phyloP scores from a whole-genome alignment of 75 land plant species.

The Picea sitchensis region DNA sequence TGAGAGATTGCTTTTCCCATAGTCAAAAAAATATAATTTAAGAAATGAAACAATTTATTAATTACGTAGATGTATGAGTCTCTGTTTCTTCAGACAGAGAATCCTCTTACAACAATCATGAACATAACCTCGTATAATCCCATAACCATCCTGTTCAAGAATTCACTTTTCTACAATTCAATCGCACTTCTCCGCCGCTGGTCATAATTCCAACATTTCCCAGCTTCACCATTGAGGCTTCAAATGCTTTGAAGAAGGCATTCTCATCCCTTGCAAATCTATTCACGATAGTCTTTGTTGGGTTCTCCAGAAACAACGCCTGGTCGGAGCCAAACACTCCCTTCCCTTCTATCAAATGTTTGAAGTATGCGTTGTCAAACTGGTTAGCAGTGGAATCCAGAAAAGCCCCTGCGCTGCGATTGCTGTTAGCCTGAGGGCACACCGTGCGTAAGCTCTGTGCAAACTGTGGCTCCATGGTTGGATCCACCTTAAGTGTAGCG shows the following conservation, averaged over 20 bases:
- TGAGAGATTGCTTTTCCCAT: too few species aligned
- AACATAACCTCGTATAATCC: too few species aligned
- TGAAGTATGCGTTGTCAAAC: slow-evolving; percentile 65
- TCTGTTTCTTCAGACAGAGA: too few species aligned
- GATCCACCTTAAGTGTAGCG: not conserved
- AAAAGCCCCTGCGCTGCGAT: slow-evolving; percentile 19
- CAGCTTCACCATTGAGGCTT: slow-evolving; percentile 56
- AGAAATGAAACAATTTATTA: too few species aligned
- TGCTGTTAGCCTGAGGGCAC: slow-evolving; percentile 7
- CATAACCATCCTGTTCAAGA: too few species aligned
- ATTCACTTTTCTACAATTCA: too few species aligned
- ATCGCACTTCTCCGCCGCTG: too few species aligned
- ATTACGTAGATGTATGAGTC: too few species aligned
- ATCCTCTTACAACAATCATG: too few species aligned
- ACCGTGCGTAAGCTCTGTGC: slow-evolving; percentile 1
- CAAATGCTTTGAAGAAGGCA: slow-evolving; percentile 41
- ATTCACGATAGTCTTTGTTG: too few species aligned
- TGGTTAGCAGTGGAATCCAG: slow-evolving; percentile 37
- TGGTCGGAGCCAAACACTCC: slow-evolving; percentile 65
- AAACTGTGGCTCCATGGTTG: slow-evolving; percentile 11
- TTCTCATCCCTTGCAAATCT: slow-evolving; percentile 27
- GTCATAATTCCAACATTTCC: slow-evolving; percentile 27
- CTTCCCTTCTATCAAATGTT: slow-evolving; percentile 19
- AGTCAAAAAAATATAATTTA: too few species aligned
- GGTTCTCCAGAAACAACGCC: slow-evolving; percentile 13